Evolutionary conservation across 2,329 filamentous ascomycete genomes (phyloP), one percentile per base, ranked within the genome.

Genomic region (Cordyceps cateniannulata): DNA sequence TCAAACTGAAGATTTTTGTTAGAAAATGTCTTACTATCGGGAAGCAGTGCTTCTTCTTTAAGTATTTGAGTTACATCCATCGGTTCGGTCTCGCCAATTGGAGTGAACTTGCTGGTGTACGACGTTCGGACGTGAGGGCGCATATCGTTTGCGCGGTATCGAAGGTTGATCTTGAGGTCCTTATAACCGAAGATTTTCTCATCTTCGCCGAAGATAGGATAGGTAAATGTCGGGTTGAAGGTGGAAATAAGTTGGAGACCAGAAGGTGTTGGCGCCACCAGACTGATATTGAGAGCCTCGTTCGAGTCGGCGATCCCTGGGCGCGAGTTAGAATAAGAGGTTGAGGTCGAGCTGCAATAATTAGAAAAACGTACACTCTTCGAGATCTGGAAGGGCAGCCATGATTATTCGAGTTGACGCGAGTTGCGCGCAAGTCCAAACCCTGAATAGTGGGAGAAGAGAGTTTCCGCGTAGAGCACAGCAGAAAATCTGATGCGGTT

Each of bases 101-200:
- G 73, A 63, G 82, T 81, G 70, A 91, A 89, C 71, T 90, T 91
- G 69, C 88, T 87, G 64, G 82, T 81, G 69, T 88, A 93, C 1
- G 83, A 83, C 57, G 92, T 81, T 60, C 86, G 81, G 35, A 97
- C 72, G 66, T 90, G 84, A 0, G 93, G 91, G 66, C 87, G 86
- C 76, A 98, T 85, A 71, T 97, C 89, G 71, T 79, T 82, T 18
- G 83, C 81, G 70, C 85, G 78, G 67, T 80, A 87, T 64, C 85
- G 85, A 60, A 98, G 77, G 64, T 85, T 84, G 70, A 98, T 87
- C 65, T 85, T 85, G 60, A 96, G 81, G 59, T 86, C 85, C 71
- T 91, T 87, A 79, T 97, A 96, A 42, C 93, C 93, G 68, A 96
- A 93, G 65, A 98, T 93, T 32, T 82, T 84, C 74, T 99, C 92